A percentile compares a stretch with the other conserved stretches of the same genome.
Evolutionary conservation across 1,284 basidiomycete genomes (phyloP).

Genomic region (Ganoderma multipileum): DNA sequence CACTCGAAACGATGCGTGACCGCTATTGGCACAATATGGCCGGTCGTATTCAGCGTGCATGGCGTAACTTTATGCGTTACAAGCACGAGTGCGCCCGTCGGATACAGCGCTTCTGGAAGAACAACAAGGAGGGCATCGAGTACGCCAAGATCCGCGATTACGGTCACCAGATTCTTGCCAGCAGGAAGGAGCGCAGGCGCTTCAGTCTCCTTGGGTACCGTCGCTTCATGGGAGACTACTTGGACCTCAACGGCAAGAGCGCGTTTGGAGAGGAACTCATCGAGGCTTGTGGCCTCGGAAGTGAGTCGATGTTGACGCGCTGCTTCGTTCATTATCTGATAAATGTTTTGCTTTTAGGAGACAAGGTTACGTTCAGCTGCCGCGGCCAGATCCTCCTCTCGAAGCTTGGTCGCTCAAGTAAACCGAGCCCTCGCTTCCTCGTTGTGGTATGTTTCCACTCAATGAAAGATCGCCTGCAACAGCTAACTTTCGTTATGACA

Average conservation of each 20-base stretch:
- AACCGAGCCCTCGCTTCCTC: constrained; percentile 91
- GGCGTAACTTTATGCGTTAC: constrained; percentile 94
- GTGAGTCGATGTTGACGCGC: constrained; percentile 52
- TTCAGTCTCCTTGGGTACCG: constrained; percentile 95
- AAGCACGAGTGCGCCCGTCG: constrained; percentile 94
- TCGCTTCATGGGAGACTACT: constrained; percentile 96
- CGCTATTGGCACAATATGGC: constrained; percentile 99
- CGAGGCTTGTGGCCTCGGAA: constrained; percentile 75
- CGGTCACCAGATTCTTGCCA: constrained; percentile 91
- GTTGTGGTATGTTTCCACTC: constrained; percentile 70
- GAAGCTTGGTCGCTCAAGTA: constrained; percentile 89
- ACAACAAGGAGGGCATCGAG: constrained; percentile 93
- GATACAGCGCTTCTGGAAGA: constrained; percentile 99
- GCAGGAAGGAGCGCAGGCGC: constrained; percentile 92
- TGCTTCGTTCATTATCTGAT: constrained; percentile 4
- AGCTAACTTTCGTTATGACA: constrained; percentile 39
- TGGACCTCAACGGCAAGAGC: constrained; percentile 87
- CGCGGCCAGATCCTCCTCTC: constrained; percentile 88
- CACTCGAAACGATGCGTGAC: constrained; percentile 98
- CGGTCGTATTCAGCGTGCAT: constrained; percentile 94
- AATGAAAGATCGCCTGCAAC: not conserved
- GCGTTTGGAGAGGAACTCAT: constrained; percentile 84
- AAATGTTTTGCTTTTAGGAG: constrained; percentile 48
- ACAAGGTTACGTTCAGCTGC: constrained; percentile 89
- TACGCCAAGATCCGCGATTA: constrained; percentile 93